Base-by-base conservation (phyloP, 139 green algal genomes). In the Chlamydomonas sp. region DNA sequence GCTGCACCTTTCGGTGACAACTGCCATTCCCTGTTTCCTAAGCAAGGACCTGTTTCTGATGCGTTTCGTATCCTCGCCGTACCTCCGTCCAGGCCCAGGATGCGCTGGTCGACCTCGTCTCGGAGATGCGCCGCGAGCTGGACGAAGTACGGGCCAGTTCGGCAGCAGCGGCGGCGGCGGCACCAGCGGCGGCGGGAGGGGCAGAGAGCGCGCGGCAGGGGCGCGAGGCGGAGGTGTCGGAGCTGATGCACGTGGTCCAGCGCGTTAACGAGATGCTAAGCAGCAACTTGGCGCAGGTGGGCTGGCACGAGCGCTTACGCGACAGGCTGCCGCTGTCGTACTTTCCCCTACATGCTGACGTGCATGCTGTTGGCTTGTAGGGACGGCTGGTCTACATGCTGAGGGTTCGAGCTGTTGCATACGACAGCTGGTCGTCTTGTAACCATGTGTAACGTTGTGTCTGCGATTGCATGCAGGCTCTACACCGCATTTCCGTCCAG, bases 21-120 rank as follows among this genome's bases (percentile, higher is more conserved):
- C 31, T 49, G 31, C 31, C 31, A 49, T 49, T 49, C 31, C 31
- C 31, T 49, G 31, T 49, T 49, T 49, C 31, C 31, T 49, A 49
- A 49, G 31, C 31, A 49, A 49, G 31, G 31, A 49, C 31, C 31
- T 49, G 31, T 49, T 49, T 49, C 31, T 49, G 31, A 49, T 49
- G 31, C 31, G 31, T 49, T 49, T 49, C 73, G 20, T 20, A 4
- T 4, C 73, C 73, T 60, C 73, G 4, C 20, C 8, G 20, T 10
- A 59, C 8, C 2, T 60, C 20, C 7, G 20, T 8, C 2, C 60
- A 86, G 82, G 82, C 82, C 71, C 82, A 86, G 62, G 82, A 79
- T 60, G 82, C 71, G 4, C 71, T 86, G 60, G 72, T 77, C 60
- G 82, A 86, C 71, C 82, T 86, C 18, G 72, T 86, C 14, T 17